These are phyloP conservation scores for Nematodospora anomalae DNA, from an alignment of 1,139 yeast genomes.

Conservation along the genomic window DNA sequence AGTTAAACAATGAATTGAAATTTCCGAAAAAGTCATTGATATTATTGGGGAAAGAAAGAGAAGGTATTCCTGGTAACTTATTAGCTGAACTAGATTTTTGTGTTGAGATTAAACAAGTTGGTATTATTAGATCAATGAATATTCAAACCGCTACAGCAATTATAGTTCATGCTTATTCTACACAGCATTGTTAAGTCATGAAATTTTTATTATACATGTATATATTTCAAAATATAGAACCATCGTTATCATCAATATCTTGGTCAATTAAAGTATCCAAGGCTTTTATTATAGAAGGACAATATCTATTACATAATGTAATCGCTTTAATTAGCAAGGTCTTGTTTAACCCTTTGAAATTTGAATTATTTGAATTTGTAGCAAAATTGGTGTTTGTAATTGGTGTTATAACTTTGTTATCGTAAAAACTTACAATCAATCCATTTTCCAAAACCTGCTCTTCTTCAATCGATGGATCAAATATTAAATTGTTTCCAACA, in stretches of 20 bases:
- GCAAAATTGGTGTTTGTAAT: conserved; percentile 57
- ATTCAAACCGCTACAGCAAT: conserved; percentile 97
- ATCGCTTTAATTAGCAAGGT: conserved; percentile 28
- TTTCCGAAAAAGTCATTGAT: conserved; percentile 82
- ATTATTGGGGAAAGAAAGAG: conserved; percentile 81
- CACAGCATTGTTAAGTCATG: conserved; percentile 55
- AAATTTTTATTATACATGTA: conserved; percentile 8
- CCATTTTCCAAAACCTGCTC: conserved; percentile 87
- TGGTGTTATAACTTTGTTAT: conserved; percentile 65
- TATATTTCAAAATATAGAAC: conserved; percentile 14
- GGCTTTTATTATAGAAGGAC: conserved; percentile 37
- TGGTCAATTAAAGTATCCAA: conserved; percentile 41
- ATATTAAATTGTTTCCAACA: conserved; percentile 62
- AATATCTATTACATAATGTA: conserved; percentile 34
- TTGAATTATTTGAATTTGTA: conserved; percentile 38
- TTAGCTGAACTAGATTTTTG: conserved; percentile 83
- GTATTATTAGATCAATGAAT: conserved; percentile 91
- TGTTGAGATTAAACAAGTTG: conserved; percentile 88
- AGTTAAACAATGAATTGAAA: conserved; percentile 57
- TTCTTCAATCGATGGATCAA: conserved; percentile 86
- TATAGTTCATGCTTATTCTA: conserved; percentile 84
- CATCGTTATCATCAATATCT: conserved; percentile 30
- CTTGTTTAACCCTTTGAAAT: conserved; percentile 41
- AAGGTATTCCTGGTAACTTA: conserved; percentile 87
- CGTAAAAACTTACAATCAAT: conserved; percentile 65